Evolutionary conservation across 495 filamentous ascomycete genomes (phyloP), one percentile per base, ranked within the genome.

Genomic region (Massariosphaeria phaeospora): DNA sequence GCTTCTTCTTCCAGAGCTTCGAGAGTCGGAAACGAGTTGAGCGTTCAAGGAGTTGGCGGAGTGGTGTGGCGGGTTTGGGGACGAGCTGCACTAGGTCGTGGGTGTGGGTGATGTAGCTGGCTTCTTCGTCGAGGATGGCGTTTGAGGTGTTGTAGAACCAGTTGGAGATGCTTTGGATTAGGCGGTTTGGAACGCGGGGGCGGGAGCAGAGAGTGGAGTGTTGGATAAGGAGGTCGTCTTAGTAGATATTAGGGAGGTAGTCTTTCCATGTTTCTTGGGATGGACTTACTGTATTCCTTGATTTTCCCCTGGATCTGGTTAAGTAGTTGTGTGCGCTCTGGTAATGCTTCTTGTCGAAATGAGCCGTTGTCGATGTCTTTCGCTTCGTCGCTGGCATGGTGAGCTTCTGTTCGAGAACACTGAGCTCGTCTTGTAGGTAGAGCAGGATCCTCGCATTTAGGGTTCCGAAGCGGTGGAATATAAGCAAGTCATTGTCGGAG

Each of bases 81-180:
- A 41, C 48, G 6, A 52, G 18, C 3, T 25, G 15, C 10, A 29
- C 7, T 6, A 52, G 48, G 10, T 52, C 48, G 48, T 39, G 33
- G 1, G 34, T 18, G 9, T 40, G 18, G 8, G 6, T 24, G 7
- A 52, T 52, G 21, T 52, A 52, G 8, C 3, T 23, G 18, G 48
- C 36, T 52, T 52, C 48, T 39, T 39, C 48, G 21, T 39, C 48
- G 13, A 52, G 48, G 20, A 52, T 52, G 33, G 44, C 44, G 23
- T 48, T 48, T 18, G 30, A 11, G 25, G 33, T 41, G 15, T 52
- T 52, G 33, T 52, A 27, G 34, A 52, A 41, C 48, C 48, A 52
- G 33, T 52, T 52, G 12, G 9, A 11, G 20, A 41, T 20, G 18
- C 48, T 52, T 27, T 30, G 34, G 36, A 52, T 52, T 24, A 40